A percentile compares a stretch with the other conserved stretches of the same genome.
phyloP scores from a whole-genome alignment of 2,329 filamentous ascomycete genomes.

The Ophiocordyceps camponoti-rufipedis region DNA sequence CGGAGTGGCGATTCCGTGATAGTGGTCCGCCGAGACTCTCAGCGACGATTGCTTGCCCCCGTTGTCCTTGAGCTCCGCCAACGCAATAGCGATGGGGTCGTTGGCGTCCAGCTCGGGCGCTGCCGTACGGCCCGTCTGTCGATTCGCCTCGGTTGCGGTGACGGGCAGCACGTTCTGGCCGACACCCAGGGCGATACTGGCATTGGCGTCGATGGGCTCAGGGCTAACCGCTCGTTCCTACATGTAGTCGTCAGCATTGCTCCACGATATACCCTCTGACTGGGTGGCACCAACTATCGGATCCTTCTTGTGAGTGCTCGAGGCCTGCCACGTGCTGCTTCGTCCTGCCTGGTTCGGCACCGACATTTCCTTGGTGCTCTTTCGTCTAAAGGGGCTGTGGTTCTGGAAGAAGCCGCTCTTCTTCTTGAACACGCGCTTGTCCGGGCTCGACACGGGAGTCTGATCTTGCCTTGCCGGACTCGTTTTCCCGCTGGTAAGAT shows the following conservation, averaged over 20 bases:
- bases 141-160: constrained; percentile 51
- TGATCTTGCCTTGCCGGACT: constrained; percentile 54
- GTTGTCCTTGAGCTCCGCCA: constrained; percentile 76
- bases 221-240: constrained; percentile 42
- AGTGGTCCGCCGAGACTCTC: constrained; percentile 88
- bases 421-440: constrained; percentile 50
- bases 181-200: constrained; percentile 82
- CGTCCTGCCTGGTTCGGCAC: constrained; percentile 17
- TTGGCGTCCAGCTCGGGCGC: constrained; percentile 36
- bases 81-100: constrained; percentile 80
- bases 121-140: constrained; percentile 10
- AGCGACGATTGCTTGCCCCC: constrained; percentile 59
- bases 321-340: constrained; percentile 41
- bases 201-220: constrained; percentile 77
- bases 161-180: constrained; percentile 95
- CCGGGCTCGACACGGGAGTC: constrained; percentile 29
- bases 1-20: constrained; percentile 83
- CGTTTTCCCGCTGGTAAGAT: constrained; percentile 53
- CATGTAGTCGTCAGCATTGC: neutral
- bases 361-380: constrained; percentile 60
- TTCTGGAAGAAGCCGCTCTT: constrained; percentile 85
- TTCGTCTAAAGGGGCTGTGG: constrained; percentile 79
- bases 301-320: constrained; percentile 7
- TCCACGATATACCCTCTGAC: no score
- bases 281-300: constrained; percentile 1